Evolutionary conservation across 176 grass and related monocot genomes (phyloP), one percentile per base, ranked within the genome.

Genomic region (Musa itinerans): DNA sequence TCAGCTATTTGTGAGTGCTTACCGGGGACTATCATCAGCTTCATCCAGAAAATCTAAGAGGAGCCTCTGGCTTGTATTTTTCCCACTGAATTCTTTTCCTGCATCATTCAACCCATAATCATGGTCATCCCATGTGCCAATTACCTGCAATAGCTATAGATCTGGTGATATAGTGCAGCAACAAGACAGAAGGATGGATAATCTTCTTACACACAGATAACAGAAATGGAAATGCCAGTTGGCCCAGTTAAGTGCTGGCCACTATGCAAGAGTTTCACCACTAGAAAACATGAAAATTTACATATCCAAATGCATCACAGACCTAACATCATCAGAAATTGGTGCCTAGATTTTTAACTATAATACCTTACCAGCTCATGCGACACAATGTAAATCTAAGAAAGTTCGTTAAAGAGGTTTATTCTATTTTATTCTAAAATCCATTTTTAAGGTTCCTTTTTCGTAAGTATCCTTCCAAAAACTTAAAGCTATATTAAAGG

Each of bases 61-160:
- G 83, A 97, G 90, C 80, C 75, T 89, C 43, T 97, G 93, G 77
- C 56, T 85, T 17, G 81, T 59, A 52, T 85, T 43, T 78, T 90
- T 93, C 53, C 83, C 83, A 58, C 50, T 71, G 72, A 90, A 93
- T 68, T 97, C 93, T 83, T 93, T 93, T 51, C 90, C 94, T 23
- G 94, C 94, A 80, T 97, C 94, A 93, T 97, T 97, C 55, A 97
- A 83, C 85, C 94, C 94, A 82, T 89, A 97, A 83, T 97, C 94
- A 85, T 97, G 94, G 76, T 93, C 94, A 81, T 97, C 94, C 94
- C 88, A 97, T 80, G 90, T 93, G 63, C 94, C 94, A 85, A 97
- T 82, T 73, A 97, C 88, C 94, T 90, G 82, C 91, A 80, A 70
- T 80, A 78, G 78, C 71, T 69, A 75, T 73, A 59, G 12, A 55